phyloP scores from a whole-genome alignment of 78 protist genomes.

The Dictyostelium intermedium region DNA sequence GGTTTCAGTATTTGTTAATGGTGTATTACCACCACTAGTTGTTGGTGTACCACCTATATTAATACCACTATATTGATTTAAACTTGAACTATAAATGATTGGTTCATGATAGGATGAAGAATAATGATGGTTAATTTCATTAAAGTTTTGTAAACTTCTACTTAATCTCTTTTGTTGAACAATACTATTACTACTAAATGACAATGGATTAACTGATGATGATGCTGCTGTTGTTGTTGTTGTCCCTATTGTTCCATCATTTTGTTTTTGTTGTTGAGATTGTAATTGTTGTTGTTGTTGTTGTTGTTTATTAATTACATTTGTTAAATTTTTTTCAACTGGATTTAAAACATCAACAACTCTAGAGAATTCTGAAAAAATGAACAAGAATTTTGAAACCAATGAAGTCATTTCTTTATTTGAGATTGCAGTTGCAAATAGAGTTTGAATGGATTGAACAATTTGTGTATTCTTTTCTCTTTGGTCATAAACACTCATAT shows the following conservation, averaged over 20 bases:
- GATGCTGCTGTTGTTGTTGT: not conserved
- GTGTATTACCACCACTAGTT: not conserved
- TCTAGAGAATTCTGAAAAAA: slow-evolving; percentile 66
- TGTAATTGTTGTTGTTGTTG: not conserved
- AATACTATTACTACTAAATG: slow-evolving; percentile 1
- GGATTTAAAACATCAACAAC: slow-evolving; percentile 78
- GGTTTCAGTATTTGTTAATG: not conserved
- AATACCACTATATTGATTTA: not conserved
- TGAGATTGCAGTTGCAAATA: not conserved
- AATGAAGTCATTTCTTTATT: slow-evolving; percentile 20
- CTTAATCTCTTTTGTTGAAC: slow-evolving; percentile 7
- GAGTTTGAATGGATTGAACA: slow-evolving; percentile 42
- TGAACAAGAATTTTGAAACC: slow-evolving; percentile 37
- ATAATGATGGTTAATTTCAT: not conserved
- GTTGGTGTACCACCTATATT: not conserved
- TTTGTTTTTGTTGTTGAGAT: not conserved
- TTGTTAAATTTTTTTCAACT: not conserved
- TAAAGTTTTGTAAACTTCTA: slow-evolving; percentile 47
- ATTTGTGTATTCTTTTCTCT: slow-evolving; percentile 37
- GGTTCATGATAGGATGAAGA: slow-evolving; percentile 16
- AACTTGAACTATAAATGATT: not conserved
- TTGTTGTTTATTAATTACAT: not conserved
- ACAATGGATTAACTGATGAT: not conserved
- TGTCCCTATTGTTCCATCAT: not conserved
- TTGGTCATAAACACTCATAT: slow-evolving; percentile 37